These are phyloP conservation scores for Tricholoma sp. DNA, from an alignment of 768 basidiomycete genomes.

Conservation along the genomic window DNA sequence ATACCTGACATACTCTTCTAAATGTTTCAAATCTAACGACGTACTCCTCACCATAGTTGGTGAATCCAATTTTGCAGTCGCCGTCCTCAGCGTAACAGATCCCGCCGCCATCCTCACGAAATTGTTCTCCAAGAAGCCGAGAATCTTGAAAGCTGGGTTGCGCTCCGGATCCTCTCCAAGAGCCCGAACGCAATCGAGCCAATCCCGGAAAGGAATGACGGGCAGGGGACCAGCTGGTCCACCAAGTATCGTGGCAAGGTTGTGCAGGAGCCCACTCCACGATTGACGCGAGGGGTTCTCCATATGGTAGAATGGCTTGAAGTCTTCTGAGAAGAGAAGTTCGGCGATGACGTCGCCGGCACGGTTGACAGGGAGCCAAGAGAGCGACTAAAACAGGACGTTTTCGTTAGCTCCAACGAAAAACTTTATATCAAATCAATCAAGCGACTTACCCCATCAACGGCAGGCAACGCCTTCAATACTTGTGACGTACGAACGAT, in stretches of 20 bases:
- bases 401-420: background rate
- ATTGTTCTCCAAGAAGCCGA: conserved; percentile 28
- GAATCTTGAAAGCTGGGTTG: conserved; percentile 24
- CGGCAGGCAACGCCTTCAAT: conserved; percentile 22
- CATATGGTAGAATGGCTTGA: conserved; percentile 28
- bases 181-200: conserved; percentile 23
- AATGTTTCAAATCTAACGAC: conserved; percentile 23
- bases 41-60: conserved; percentile 26
- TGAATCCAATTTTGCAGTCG: conserved; percentile 22
- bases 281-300: conserved; percentile 33
- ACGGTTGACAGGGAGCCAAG: conserved; percentile 32
- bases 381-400: conserved; percentile 22
- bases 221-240: conserved; percentile 15
- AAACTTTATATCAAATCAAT: background rate
- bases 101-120: conserved; percentile 29
- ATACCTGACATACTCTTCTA: conserved; percentile 27
- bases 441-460: conserved; percentile 24
- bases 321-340: conserved; percentile 25
- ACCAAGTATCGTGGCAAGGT: conserved; percentile 22
- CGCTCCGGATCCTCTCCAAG: conserved; percentile 21
- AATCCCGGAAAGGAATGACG: conserved; percentile 22
- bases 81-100: conserved; percentile 24
- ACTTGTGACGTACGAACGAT: conserved; percentile 26
- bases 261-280: conserved; percentile 24
- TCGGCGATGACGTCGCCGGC: conserved; percentile 25